phyloP scores from a whole-genome alignment of 2,329 filamentous ascomycete genomes.

The Septoria linicola region DNA sequence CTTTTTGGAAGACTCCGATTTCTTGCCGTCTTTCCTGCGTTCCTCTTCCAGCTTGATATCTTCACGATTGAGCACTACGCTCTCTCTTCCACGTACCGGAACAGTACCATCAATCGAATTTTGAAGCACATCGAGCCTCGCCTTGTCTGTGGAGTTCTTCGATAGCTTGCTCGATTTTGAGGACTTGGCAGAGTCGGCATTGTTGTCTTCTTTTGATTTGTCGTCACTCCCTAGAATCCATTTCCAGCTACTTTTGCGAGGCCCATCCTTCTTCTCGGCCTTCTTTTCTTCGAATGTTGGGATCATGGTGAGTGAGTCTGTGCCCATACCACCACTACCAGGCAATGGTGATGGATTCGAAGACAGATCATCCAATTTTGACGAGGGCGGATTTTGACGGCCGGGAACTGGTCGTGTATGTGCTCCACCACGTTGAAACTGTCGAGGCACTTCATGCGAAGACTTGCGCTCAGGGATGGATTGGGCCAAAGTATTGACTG shows the following conservation, averaged over 20 bases:
- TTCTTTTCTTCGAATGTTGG: slow-evolving; percentile 74
- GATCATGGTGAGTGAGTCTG: slow-evolving; percentile 76
- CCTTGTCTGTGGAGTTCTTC: slow-evolving; percentile 66
- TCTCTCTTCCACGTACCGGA: slow-evolving; percentile 66
- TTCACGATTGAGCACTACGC: slow-evolving; percentile 78
- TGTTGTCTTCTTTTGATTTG: slow-evolving; percentile 52
- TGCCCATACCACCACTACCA: slow-evolving; percentile 64
- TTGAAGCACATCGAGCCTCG: slow-evolving; percentile 81
- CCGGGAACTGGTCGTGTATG: slow-evolving; percentile 38
- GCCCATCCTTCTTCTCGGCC: slow-evolving; percentile 64
- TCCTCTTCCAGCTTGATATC: slow-evolving; percentile 74
- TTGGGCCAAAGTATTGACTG: slow-evolving; percentile 29
- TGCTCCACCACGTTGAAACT: slow-evolving; percentile 37
- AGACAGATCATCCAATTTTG: slow-evolving; percentile 63
- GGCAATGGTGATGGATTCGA: slow-evolving; percentile 67
- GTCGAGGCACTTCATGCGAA: slow-evolving; percentile 37
- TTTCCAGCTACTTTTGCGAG: slow-evolving; percentile 79
- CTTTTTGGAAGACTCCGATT: slow-evolving; percentile 69
- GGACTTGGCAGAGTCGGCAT: slow-evolving; percentile 39
- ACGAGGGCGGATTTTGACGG: slow-evolving; percentile 34
- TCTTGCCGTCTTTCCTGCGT: slow-evolving; percentile 77
- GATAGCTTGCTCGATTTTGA: slow-evolving; percentile 56
- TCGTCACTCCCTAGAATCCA: slow-evolving; percentile 71
- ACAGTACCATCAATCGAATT: slow-evolving; percentile 70
- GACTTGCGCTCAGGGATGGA: slow-evolving; percentile 54